Percentiles rank a stretch among this genome's conserved stretches.
Evolutionary conservation across 371 early-diverging fungal species (phyloP).

Genomic region (Actinomortierella ambigua): DNA sequence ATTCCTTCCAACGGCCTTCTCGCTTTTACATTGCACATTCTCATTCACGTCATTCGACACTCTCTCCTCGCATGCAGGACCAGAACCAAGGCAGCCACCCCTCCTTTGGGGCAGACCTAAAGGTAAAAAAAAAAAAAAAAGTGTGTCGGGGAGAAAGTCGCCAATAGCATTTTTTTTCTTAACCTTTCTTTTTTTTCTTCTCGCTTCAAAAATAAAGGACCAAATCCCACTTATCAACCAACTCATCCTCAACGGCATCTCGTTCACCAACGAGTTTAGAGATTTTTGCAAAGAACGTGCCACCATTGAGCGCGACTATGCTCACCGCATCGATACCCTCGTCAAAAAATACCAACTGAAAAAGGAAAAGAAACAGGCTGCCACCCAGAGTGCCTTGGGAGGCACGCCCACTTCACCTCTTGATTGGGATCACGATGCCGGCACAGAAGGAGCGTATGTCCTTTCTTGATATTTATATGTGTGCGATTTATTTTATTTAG

Average conservation of each 20-base stretch:
- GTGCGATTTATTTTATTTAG: slow-evolving; percentile 4
- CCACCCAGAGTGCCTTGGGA: slow-evolving; percentile 12
- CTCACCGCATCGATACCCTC: slow-evolving; percentile 71
- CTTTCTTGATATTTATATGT: neutral
- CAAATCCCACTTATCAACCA: slow-evolving; percentile 62
- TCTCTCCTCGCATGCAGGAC: neutral
- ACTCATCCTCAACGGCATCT: slow-evolving; percentile 63
- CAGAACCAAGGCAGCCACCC: neutral
- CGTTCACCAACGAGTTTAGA: slow-evolving; percentile 69
- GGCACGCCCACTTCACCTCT: slow-evolving; percentile 36
- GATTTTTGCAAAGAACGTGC: slow-evolving; percentile 77
- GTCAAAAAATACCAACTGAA: slow-evolving; percentile 61
- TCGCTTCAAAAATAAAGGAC: slow-evolving; percentile 45
- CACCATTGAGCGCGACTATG: slow-evolving; percentile 78
- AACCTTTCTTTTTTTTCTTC: neutral
- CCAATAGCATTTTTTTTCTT: neutral
- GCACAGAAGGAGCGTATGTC: slow-evolving; percentile 42
- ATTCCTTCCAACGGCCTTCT: neutral
- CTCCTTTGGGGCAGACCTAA: slow-evolving; percentile 42
- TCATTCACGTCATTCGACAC: neutral
- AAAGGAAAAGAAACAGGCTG: slow-evolving; percentile 43
- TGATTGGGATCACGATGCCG: slow-evolving; percentile 40
- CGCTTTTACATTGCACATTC: neutral
- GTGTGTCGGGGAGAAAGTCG: neutral
- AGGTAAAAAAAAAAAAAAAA: slow-evolving; percentile 14